Evolutionary conservation across 495 filamentous ascomycete species (phyloP).

Genomic region (Immersiella caudata): DNA sequence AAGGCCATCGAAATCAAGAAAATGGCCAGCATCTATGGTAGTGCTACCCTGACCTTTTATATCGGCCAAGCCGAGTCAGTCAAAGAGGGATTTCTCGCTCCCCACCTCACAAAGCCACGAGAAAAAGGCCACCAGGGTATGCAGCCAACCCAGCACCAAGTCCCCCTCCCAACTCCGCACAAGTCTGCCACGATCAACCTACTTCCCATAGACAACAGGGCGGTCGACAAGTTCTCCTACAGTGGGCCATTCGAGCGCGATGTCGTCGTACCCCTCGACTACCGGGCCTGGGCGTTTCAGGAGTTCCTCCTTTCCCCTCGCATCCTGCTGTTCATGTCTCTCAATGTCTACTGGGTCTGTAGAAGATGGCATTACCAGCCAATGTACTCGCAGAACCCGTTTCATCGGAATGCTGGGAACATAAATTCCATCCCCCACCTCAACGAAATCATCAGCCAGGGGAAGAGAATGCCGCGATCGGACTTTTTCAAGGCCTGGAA

Average conservation of each 20-base stretch:
- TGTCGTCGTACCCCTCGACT: not conserved
- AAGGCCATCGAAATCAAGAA: not conserved
- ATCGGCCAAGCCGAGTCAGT: not conserved
- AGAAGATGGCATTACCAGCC: too few species aligned
- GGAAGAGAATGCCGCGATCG: too few species aligned
- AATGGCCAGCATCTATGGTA: constrained; percentile 9
- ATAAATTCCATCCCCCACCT: too few species aligned
- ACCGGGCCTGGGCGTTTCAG: not conserved
- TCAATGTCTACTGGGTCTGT: too few species aligned
- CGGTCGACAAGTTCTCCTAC: too few species aligned
- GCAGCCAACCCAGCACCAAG: not conserved
- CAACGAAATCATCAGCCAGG: too few species aligned
- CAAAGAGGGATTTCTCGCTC: not conserved
- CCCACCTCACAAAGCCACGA: too few species aligned
- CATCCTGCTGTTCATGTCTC: not conserved
- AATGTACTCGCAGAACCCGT: too few species aligned
- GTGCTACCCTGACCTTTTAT: not conserved
- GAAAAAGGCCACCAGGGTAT: too few species aligned
- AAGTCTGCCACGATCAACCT: not conserved
- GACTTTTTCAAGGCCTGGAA: too few species aligned
- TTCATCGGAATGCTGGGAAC: too few species aligned
- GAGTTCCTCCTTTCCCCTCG: not conserved
- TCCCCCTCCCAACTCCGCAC: not conserved
- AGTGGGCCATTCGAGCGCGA: not conserved
- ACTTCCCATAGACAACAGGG: not conserved